Evolutionary conservation across 2,329 filamentous ascomycete species (phyloP).

Genomic region (Paracamarosporium sp.): DNA sequence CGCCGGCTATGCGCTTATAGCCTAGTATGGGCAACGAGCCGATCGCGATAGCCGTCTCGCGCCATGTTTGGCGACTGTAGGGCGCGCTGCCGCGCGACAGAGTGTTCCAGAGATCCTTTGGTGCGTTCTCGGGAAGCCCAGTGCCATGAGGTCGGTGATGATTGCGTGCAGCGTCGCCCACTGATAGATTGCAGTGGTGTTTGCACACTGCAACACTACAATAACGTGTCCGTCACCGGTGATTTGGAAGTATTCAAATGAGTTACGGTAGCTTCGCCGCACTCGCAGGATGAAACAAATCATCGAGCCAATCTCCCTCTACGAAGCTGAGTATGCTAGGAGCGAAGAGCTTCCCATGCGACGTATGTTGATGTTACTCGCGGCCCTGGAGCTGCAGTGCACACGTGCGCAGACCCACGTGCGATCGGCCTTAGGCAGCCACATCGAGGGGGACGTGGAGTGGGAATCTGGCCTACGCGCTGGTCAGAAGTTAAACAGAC

Average conservation of each 20-base stretch:
- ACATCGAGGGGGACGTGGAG: not conserved
- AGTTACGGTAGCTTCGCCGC: too few species aligned
- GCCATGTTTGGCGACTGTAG: not conserved
- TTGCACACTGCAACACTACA: not conserved
- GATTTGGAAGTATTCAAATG: too few species aligned
- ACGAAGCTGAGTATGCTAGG: too few species aligned
- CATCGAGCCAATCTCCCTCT: too few species aligned
- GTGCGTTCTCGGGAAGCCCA: constrained; percentile 10
- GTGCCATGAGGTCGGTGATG: constrained; percentile 7
- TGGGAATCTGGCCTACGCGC: not conserved
- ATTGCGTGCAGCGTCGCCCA: not conserved
- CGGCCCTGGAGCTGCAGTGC: not conserved
- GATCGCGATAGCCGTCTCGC: constrained; percentile 14
- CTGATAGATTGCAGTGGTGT: not conserved
- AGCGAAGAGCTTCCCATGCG: not conserved
- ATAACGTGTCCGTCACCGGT: too few species aligned
- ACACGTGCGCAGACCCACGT: not conserved
- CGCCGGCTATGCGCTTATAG: not conserved
- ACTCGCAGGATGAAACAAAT: too few species aligned
- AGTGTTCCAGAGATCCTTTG: constrained; percentile 1
- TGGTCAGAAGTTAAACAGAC: constrained; percentile 17
- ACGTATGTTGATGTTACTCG: not conserved
- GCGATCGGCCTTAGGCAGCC: not conserved
- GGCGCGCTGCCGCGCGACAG: constrained; percentile 10
- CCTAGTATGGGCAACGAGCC: not conserved